phyloP scores from a whole-genome alignment of 176 grass and related monocot genomes.

The Aechmea fasciata region DNA sequence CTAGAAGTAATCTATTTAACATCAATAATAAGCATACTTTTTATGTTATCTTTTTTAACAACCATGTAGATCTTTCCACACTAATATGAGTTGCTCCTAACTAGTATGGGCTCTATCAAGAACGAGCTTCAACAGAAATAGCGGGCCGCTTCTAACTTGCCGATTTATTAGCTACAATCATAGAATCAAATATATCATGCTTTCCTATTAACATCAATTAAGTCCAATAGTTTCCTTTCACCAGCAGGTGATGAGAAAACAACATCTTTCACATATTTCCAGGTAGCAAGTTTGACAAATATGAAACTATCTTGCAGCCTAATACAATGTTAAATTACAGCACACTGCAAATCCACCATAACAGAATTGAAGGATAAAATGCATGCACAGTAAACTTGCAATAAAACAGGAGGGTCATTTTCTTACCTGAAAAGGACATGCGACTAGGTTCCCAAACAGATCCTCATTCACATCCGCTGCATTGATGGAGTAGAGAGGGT shows the following conservation, averaged over 20 bases:
- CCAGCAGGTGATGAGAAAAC: neutral
- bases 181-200: neutral
- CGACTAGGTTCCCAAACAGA: slow-evolving; percentile 50
- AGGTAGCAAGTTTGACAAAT: neutral
- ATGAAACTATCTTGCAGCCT: neutral
- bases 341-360: neutral
- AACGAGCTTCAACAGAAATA: neutral
- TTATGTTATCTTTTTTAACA: neutral
- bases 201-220: neutral
- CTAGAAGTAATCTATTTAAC: neutral
- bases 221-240: neutral
- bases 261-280: neutral
- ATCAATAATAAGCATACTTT: neutral
- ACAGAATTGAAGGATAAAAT: neutral
- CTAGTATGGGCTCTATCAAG: neutral
- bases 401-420: neutral
- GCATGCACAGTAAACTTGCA: neutral
- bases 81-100: neutral
- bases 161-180: neutral
- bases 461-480: slow-evolving; percentile 52
- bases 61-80: neutral
- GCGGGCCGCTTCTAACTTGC: neutral
- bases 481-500: slow-evolving; percentile 50
- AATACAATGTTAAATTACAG: neutral
- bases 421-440: slow-evolving; percentile 75